A percentile compares a stretch with the other conserved stretches of the same genome.
phyloP scores from a whole-genome alignment of 108 stramenopile genomes.

The Skeletonema menzelii region DNA sequence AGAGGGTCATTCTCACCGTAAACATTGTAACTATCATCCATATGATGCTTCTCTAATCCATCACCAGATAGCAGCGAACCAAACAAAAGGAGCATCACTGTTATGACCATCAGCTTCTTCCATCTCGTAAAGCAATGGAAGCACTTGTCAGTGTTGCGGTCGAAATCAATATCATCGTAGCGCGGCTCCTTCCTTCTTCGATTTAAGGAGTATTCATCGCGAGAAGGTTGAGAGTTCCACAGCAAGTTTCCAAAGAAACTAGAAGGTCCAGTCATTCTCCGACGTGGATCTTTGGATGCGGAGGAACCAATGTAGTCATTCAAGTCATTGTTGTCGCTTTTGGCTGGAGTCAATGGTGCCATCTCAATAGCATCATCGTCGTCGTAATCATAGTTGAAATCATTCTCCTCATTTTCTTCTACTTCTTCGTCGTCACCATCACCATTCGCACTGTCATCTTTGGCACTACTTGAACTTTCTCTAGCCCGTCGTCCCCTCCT shows the following conservation, averaged over 20 bases:
- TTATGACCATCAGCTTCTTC: conserved; percentile 22
- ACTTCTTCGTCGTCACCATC: background rate
- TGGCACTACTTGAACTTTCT: background rate
- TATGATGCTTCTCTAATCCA: conserved; percentile 27
- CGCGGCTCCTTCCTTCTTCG: conserved; percentile 3
- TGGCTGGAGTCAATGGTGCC: conserved; percentile 6
- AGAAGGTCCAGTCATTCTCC: background rate
- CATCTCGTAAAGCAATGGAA: conserved; percentile 19
- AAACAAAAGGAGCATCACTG: conserved; percentile 18
- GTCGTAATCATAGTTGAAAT: conserved; percentile 17
- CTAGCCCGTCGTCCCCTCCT: conserved; percentile 31
- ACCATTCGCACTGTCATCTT: background rate
- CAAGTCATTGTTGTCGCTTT: background rate
- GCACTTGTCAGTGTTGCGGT: conserved; percentile 6
- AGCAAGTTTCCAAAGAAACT: background rate
- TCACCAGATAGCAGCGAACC: conserved; percentile 29
- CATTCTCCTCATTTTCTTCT: background rate
- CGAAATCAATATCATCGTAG: conserved; percentile 34
- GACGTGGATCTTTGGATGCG: background rate
- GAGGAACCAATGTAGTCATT: background rate
- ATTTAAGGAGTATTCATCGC: background rate
- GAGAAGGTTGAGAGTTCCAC: background rate
- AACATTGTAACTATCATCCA: conserved; percentile 3
- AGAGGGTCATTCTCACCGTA: conserved; percentile 24
- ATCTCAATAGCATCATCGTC: conserved; percentile 15